Evolutionary conservation across 1,284 basidiomycete genomes (phyloP).

Genomic region (Cutaneotrichosporon cavernicola): DNA sequence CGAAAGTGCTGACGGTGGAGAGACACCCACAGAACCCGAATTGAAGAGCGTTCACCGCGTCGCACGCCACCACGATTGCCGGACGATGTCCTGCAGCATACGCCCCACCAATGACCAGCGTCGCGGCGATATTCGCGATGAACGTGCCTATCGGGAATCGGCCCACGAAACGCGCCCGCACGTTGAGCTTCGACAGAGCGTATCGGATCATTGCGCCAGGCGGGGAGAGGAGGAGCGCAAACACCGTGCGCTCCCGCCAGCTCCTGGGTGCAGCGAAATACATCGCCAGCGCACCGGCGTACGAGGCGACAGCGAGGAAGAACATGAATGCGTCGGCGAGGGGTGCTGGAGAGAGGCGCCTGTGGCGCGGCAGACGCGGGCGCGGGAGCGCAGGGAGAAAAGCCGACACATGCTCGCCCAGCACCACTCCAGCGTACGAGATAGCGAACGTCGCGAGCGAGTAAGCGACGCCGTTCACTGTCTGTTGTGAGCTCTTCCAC

Average conservation of each 20-base stretch:
- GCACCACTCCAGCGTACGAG: constrained; percentile 56
- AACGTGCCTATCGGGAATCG: constrained; percentile 84
- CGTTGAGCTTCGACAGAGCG: constrained; percentile 72
- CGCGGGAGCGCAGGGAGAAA: constrained; percentile 62
- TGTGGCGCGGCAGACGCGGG: constrained; percentile 52
- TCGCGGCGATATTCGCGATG: constrained; percentile 77
- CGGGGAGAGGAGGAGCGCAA: constrained; percentile 85
- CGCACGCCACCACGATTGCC: constrained; percentile 59
- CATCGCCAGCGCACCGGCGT: constrained; percentile 63
- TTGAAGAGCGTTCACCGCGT: constrained; percentile 71
- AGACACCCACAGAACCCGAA: constrained; percentile 96
- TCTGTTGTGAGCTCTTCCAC: constrained; percentile 56
- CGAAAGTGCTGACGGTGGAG: constrained; percentile 92
- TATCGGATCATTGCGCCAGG: constrained; percentile 86
- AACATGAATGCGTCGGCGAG: constrained; percentile 43
- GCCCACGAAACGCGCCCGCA: constrained; percentile 54
- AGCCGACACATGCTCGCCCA: constrained; percentile 41
- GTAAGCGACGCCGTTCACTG: constrained; percentile 80
- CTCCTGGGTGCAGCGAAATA: constrained; percentile 71
- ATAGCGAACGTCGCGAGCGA: constrained; percentile 67
- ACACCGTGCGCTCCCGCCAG: constrained; percentile 76
- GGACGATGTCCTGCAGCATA: constrained; percentile 66
- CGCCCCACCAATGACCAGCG: constrained; percentile 69
- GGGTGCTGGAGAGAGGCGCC: constrained; percentile 19
- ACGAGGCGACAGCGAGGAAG: constrained; percentile 48